Conservation (phyloP, 148 eudicot genomes). For the Euryodendron excelsum region DNA sequence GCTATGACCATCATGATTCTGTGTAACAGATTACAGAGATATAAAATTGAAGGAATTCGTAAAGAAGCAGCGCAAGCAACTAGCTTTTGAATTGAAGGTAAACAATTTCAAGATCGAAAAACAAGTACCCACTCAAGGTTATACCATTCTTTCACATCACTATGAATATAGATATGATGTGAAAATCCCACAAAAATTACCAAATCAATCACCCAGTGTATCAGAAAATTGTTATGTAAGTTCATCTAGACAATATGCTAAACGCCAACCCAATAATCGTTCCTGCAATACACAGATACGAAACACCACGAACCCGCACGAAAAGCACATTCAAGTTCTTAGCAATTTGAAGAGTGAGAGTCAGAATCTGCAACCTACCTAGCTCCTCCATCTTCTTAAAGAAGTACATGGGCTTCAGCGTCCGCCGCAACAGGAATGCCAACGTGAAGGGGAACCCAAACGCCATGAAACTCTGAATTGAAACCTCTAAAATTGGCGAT, state of each 20-base stretch:
- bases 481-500: conserved; percentile 29
- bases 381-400: conserved; percentile 84
- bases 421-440: conserved; percentile 63
- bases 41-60: background rate
- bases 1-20: background rate
- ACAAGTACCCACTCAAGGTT: background rate
- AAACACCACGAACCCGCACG: conserved; percentile 57
- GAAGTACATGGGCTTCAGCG: conserved; percentile 71
- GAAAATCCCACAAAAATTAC: background rate
- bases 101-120: background rate
- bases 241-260: conserved; percentile 33
- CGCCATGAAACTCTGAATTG: conserved; percentile 45
- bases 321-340: conserved; percentile 67
- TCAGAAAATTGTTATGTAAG: background rate
- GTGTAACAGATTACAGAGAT: background rate
- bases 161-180: background rate
- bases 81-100: background rate
- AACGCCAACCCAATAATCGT: conserved; percentile 45
- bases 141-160: background rate
- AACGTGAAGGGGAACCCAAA: conserved; percentile 72
- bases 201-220: background rate
- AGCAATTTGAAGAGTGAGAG: conserved; percentile 65
- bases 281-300: conserved; percentile 63
- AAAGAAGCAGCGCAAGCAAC: background rate
- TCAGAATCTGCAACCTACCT: conserved; percentile 77